A percentile compares a stretch with the other conserved stretches of the same genome.
These are phyloP conservation scores for Eucalyptus regnans DNA, from an alignment of 345 rosid genomes.

Conservation along the genomic window DNA sequence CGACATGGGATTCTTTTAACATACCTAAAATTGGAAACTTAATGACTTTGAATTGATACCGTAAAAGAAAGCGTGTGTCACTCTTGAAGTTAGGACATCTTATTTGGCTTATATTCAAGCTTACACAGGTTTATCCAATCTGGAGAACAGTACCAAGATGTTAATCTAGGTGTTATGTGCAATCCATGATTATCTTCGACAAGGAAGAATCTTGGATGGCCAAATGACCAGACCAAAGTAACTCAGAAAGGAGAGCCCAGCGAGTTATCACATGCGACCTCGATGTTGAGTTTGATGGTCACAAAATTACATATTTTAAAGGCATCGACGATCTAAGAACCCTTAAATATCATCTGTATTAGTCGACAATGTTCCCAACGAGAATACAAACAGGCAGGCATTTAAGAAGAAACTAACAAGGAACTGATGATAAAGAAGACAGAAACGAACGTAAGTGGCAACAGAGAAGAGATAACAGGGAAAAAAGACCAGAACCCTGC, in stretches of 20 bases:
- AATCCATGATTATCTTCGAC: not conserved
- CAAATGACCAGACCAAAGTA: not conserved
- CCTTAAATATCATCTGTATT: not conserved
- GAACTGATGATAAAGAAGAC: not conserved
- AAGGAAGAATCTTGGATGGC: not conserved
- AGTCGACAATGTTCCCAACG: not conserved
- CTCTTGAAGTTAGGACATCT: not conserved
- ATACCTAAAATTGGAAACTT: not conserved
- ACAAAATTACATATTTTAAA: not conserved
- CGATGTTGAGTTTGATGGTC: not conserved
- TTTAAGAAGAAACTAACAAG: not conserved
- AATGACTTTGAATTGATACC: not conserved
- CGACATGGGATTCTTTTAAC: not conserved
- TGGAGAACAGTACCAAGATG: not conserved
- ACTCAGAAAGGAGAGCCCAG: not conserved
- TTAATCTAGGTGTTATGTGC: not conserved
- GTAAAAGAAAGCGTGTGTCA: not conserved
- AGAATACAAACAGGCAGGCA: not conserved
- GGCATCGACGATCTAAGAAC: not conserved
- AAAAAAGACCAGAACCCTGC: not conserved
- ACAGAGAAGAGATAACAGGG: not conserved
- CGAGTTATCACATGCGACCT: not conserved
- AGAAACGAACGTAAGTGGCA: not conserved
- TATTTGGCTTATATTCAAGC: not conserved
- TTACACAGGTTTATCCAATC: not conserved